Base-by-base conservation (phyloP, 1,139 yeast genomes). In the Groenewaldozyma sp. region DNA sequence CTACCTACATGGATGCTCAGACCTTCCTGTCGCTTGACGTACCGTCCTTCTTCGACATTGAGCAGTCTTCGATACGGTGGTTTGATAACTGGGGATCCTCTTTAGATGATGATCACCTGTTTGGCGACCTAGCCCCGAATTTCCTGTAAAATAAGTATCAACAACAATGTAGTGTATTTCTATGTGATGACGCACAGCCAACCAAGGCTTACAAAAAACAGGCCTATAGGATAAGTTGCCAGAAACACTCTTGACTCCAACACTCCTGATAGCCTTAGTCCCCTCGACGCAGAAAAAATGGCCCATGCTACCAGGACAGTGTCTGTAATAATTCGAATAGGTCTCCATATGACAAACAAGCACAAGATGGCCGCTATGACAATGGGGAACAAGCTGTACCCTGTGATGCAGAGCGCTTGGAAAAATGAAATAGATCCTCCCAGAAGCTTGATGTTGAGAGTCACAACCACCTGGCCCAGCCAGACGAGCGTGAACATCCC, bases 301-400 rank as follows among this genome's bases (percentile, higher is more conserved):
- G 93, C 79, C 95, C 95, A 84, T 1, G 68, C 59, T 26, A 77
- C 73, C 56, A 81, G 66, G 2, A 76, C 51, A 0, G 64, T 34
- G 63, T 74, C 76, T 16, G 81, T 49, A 0, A 72, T 62, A 32
- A 82, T 60, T 45, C 93, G 65, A 4, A 82, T 52, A 21, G 76
- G 57, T 46, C 73, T 73, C 68, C 73, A 69, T 32, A 65, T 62
- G 19, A 81, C 63, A 41, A 80, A 66, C 4, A 79, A 65, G 35
- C 83, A 71, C n/a, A 78, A 46, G 3, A 77, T 41, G 4, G 82
- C 78, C 0, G 87, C 84, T 7, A 80, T 52, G 3, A 80, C 73
- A 31, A 84, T 67, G 2, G 95, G 95, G 60, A 84, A 83, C 58
- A 82, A 62, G 14, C 88, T 78, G 62, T 84, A 84, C 1, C 94